Evolutionary conservation across 140 eudicot genomes (phyloP).

Genomic region (Cichorium intybus): DNA sequence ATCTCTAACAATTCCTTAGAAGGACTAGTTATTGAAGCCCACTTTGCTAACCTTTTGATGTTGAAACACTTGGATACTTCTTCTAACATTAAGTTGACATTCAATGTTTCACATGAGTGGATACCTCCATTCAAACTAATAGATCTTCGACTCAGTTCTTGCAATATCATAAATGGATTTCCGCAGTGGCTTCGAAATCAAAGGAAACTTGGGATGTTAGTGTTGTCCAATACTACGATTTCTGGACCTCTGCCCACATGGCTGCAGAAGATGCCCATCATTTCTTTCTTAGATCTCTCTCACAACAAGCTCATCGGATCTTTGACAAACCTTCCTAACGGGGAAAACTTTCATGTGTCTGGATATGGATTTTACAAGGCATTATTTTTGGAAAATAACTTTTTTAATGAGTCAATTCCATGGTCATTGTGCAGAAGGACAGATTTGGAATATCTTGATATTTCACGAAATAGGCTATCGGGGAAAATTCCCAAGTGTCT

Average conservation of each 20-base stretch:
- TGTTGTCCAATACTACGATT: conserved; percentile 7
- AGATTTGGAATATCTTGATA: background rate
- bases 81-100: no score
- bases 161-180: conserved; percentile 9
- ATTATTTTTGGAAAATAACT: background rate
- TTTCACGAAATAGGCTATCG: background rate
- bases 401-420: conserved; percentile 10
- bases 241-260: conserved; percentile 19
- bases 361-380: background rate
- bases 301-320: conserved; percentile 14
- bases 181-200: conserved; percentile 28
- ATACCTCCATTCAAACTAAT: no score
- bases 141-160: no score
- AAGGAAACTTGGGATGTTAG: background rate
- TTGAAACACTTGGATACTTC: no score
- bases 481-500: background rate
- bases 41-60: no score
- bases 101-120: no score
- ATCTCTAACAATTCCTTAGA: no score
- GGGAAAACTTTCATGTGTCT: background rate
- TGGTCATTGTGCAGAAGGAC: background rate
- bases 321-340: conserved; percentile 4
- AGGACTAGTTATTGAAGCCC: no score
- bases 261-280: background rate
- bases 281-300: conserved; percentile 3